Conservation (phyloP, 2,329 filamentous ascomycete genomes). For the Ophiostoma tasmaniense region DNA sequence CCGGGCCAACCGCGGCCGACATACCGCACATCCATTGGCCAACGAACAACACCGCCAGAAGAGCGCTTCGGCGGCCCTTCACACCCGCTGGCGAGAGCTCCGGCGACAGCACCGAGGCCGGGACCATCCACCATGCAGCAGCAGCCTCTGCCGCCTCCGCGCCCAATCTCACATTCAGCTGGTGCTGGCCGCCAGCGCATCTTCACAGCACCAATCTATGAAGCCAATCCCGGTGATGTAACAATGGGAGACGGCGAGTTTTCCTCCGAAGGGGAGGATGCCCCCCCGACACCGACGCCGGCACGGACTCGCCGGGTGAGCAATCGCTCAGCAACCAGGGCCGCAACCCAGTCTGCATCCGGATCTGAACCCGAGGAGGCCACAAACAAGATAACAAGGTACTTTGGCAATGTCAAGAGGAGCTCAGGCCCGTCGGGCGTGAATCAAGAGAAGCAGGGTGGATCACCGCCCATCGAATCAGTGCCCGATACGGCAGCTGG, state of each 20-base stretch:
- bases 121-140: conserved; percentile 4
- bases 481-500: too few relatives aligned
- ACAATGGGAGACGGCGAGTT: background rate
- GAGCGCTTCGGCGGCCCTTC: conserved; percentile 8
- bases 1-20: conserved; percentile 8
- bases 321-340: background rate
- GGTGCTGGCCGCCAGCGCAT: conserved; percentile 14
- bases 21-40: conserved; percentile 18
- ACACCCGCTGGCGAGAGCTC: background rate
- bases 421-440: background rate
- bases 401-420: conserved; percentile 15
- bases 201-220: conserved; percentile 13
- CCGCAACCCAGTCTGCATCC: background rate
- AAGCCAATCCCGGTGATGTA: background rate
- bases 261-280: conserved; percentile 5
- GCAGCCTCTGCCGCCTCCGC: conserved; percentile 6
- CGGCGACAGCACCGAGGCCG: background rate
- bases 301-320: background rate
- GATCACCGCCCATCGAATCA: background rate
- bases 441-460: background rate
- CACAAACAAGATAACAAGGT: conserved; percentile 17
- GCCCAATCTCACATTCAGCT: background rate
- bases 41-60: conserved; percentile 19
- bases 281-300: conserved; percentile 12
- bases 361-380: background rate